phyloP scores from a whole-genome alignment of 306 rosid genomes.

The Carpinus viminea region DNA sequence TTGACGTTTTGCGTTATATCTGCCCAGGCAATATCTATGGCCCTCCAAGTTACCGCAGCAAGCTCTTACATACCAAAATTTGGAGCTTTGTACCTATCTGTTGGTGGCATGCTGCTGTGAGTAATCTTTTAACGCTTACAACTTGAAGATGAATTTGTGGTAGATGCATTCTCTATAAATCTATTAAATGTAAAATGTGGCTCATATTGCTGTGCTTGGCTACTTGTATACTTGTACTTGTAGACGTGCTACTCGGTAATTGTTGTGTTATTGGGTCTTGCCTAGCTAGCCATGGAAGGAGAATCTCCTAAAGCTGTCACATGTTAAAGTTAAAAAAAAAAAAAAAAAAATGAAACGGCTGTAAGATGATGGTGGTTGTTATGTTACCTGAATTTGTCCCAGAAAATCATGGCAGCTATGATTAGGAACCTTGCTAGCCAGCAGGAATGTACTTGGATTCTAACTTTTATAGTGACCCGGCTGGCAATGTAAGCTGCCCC shows the following conservation, averaged over 20 bases:
- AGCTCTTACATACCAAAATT: constrained; percentile 46
- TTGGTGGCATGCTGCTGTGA: constrained; percentile 94
- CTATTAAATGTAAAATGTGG: constrained; percentile 5
- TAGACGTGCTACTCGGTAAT: neutral
- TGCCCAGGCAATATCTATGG: constrained; percentile 69
- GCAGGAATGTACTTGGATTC: neutral
- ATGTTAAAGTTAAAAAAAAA: no score
- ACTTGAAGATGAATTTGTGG: constrained; percentile 17
- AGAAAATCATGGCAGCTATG: neutral
- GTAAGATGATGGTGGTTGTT: neutral
- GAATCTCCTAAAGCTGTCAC: neutral
- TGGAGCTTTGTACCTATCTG: constrained; percentile 70
- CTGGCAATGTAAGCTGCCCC: neutral
- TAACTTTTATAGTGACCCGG: neutral
- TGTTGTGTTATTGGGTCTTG: neutral
- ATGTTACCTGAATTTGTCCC: neutral
- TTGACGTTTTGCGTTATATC: constrained; percentile 16
- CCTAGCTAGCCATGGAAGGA: constrained; percentile 1
- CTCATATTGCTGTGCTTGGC: constrained; percentile 10
- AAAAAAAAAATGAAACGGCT: neutral
- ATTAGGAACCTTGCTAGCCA: constrained; percentile 1
- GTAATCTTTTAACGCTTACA: constrained; percentile 32
- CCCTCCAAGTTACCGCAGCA: constrained; percentile 75
- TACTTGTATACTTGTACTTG: neutral
- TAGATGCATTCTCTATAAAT: constrained; percentile 22